Evolutionary conservation across 2,329 filamentous ascomycete genomes (phyloP).

Genomic region (Leptographium lundbergii): DNA sequence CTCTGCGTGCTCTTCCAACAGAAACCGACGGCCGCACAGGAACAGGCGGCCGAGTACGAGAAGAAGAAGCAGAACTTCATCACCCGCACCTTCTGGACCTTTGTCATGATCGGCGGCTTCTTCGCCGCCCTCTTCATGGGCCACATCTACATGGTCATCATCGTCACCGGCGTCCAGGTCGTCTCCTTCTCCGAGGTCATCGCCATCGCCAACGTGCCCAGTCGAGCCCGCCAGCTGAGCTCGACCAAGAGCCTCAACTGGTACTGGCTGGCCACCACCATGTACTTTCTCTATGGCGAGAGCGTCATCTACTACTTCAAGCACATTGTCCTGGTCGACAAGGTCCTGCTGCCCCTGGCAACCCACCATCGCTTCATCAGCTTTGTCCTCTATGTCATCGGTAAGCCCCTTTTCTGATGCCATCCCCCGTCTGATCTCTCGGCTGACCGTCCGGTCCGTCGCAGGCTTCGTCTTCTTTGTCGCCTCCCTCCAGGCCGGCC

Average conservation of each 20-base stretch:
- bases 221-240: constrained; percentile 74
- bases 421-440: background rate
- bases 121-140: constrained; percentile 88
- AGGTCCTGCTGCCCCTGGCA: constrained; percentile 80
- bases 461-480: constrained; percentile 97
- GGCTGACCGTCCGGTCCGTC: constrained; percentile 11
- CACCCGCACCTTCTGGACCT: constrained; percentile 91
- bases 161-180: constrained; percentile 89
- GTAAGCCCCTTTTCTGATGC: constrained; percentile 29
- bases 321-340: constrained; percentile 91
- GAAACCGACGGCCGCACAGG: constrained; percentile 29
- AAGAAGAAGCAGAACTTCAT: constrained; percentile 99
- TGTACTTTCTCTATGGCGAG: constrained; percentile 99
- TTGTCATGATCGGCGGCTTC: constrained; percentile 93
- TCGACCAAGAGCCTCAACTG: constrained; percentile 96
- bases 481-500: constrained; percentile 80
- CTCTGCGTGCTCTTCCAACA: constrained; percentile 13
- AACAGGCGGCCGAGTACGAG: constrained; percentile 60
- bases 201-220: constrained; percentile 89
- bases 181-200: constrained; percentile 99
- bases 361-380: constrained; percentile 98
- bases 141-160: constrained; percentile 90
- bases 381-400: constrained; percentile 95
- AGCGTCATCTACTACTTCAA: constrained; percentile 99
- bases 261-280: constrained; percentile 97